Conservation (phyloP, 2,329 filamentous ascomycete genomes). For the Exophiala dermatitidis region DNA sequence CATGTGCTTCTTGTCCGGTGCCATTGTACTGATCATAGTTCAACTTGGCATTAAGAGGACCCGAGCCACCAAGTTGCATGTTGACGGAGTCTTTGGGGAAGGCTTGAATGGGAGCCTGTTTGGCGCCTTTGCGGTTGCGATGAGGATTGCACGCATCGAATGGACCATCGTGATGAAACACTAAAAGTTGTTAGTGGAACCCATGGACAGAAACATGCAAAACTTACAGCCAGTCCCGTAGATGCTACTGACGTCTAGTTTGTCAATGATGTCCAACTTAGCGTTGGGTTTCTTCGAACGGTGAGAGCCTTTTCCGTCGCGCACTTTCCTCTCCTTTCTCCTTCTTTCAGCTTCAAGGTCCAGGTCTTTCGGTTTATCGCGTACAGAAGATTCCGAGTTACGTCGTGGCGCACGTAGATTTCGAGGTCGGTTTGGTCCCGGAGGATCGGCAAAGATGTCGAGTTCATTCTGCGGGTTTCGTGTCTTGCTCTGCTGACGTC, state of each 20-base stretch:
- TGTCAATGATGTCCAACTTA: constrained; percentile 84
- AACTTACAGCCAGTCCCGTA: constrained; percentile 82
- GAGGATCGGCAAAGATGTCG: constrained; percentile 45
- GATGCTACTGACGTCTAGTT: constrained; percentile 91
- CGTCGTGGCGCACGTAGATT: constrained; percentile 48
- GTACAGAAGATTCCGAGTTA: constrained; percentile 58
- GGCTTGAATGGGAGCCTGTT: constrained; percentile 87
- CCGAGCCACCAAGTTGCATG: constrained; percentile 81
- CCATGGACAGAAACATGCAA: neutral
- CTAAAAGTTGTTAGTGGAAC: constrained; percentile 39
- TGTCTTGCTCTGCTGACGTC: constrained; percentile 31
- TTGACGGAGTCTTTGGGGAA: constrained; percentile 90
- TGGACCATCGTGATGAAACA: constrained; percentile 95
- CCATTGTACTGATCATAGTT: constrained; percentile 88
- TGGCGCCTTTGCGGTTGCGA: constrained; percentile 76
- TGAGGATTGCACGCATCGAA: constrained; percentile 95
- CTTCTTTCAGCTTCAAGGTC: constrained; percentile 46
- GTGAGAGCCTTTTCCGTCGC: constrained; percentile 37
- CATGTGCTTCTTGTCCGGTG: constrained; percentile 74
- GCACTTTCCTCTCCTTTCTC: constrained; percentile 42
- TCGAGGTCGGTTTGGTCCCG: constrained; percentile 33
- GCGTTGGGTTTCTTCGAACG: constrained; percentile 32
- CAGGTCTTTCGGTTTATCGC: constrained; percentile 45
- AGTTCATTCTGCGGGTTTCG: constrained; percentile 33
- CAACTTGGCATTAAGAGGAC: constrained; percentile 71